Percentiles rank a stretch among this genome's conserved stretches.
phyloP scores from a whole-genome alignment of 805 yeast genomes.

The Monosporozyma solicola region DNA sequence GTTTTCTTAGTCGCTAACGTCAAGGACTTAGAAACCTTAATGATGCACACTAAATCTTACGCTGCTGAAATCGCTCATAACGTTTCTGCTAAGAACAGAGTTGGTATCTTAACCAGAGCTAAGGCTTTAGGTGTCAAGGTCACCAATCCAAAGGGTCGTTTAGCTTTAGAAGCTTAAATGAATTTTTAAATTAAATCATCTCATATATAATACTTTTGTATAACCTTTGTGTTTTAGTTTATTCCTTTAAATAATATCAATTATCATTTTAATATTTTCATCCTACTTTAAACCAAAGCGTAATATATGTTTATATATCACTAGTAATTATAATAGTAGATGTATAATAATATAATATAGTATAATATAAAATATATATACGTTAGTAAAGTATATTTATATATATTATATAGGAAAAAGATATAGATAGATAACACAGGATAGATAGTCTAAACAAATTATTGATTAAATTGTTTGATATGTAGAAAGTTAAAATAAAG shows the following conservation, averaged over 20 bases:
- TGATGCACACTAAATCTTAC: constrained; percentile 95
- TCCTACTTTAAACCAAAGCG: neutral
- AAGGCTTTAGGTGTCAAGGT: constrained; percentile 97
- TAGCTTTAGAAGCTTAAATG: constrained; percentile 88
- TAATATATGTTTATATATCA: too few relatives aligned
- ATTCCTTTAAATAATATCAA: constrained; percentile 1
- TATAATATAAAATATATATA: too few relatives aligned
- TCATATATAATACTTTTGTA: constrained; percentile 1
- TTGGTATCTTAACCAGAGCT: constrained; percentile 91
- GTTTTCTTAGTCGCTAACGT: constrained; percentile 87
- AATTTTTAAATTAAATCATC: constrained; percentile 4
- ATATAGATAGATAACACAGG: too few relatives aligned
- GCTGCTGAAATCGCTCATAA: constrained; percentile 99
- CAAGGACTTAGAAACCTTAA: constrained; percentile 87
- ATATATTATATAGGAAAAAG: too few relatives aligned
- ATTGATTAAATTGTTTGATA: neutral
- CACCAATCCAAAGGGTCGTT: constrained; percentile 98
- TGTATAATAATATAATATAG: too few relatives aligned
- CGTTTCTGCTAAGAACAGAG: constrained; percentile 97
- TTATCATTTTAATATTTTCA: neutral
- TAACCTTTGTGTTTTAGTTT: constrained; percentile 1
- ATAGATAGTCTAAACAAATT: neutral
- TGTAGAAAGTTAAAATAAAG: neutral
- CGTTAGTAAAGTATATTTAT: too few relatives aligned
- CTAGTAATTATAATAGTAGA: too few relatives aligned